Conservation (phyloP, 1,284 basidiomycete genomes). For the Coniophora puteana region DNA sequence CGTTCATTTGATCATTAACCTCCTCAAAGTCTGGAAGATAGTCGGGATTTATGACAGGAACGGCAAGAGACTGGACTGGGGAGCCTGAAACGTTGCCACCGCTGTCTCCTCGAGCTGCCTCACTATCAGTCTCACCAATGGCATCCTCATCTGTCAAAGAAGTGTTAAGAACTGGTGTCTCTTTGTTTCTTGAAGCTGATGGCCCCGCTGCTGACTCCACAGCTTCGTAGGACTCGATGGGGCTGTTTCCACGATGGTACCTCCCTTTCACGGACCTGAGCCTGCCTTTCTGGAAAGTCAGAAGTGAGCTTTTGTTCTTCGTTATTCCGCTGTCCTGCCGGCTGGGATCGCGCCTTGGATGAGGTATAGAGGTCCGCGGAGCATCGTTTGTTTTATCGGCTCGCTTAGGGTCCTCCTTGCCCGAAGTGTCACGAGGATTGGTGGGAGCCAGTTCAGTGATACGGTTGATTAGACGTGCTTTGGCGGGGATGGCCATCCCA, state of each 20-base stretch:
- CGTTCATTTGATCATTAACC: too few relatives aligned
- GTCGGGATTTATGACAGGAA: too few relatives aligned
- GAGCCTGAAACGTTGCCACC: too few relatives aligned
- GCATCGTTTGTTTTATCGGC: slow-evolving; percentile 3
- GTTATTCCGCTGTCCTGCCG: slow-evolving; percentile 36
- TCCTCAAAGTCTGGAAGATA: too few relatives aligned
- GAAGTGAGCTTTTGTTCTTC: slow-evolving; percentile 41
- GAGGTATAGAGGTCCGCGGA: slow-evolving; percentile 34
- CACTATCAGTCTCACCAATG: slow-evolving; percentile 8
- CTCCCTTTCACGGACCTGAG: slow-evolving; percentile 45
- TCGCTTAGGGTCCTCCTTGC: slow-evolving; percentile 11
- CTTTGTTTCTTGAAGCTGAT: slow-evolving; percentile 2
- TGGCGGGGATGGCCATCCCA: slow-evolving; percentile 42
- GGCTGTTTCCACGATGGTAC: slow-evolving; percentile 10
- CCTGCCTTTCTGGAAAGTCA: slow-evolving; percentile 44
- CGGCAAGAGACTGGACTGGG: too few relatives aligned
- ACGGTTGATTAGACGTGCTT: slow-evolving; percentile 36
- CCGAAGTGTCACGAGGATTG: too few relatives aligned
- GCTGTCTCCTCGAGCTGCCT: too few relatives aligned
- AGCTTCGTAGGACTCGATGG: slow-evolving; percentile 20
- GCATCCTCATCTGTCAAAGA: slow-evolving; percentile 21
- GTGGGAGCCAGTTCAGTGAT: slow-evolving; percentile 4
- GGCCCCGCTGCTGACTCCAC: too few relatives aligned
- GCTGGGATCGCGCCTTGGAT: slow-evolving; percentile 46
- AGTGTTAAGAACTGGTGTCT: slow-evolving; percentile 7